Evolutionary conservation across 345 rosid species (phyloP).

Genomic region (Barbarea vulgaris): DNA sequence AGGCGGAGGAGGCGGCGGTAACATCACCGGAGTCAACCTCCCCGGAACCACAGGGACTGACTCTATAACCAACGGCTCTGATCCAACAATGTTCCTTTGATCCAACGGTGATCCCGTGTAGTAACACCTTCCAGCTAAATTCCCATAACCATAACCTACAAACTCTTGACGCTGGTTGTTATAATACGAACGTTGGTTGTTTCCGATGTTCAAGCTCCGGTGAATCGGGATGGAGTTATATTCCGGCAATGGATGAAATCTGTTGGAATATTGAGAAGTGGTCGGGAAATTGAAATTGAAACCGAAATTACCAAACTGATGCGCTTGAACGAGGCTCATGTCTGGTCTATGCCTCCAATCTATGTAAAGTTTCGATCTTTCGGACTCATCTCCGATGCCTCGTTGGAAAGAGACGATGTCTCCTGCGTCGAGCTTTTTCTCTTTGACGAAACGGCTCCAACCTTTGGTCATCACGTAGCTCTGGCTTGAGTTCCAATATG

Average conservation of each 20-base stretch:
- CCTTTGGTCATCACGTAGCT: constrained; percentile 89
- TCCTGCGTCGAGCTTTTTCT: constrained; percentile 76
- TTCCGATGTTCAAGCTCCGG: constrained; percentile 35
- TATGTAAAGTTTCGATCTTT: constrained; percentile 55
- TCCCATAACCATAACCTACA: constrained; percentile 46
- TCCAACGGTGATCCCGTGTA: constrained; percentile 53
- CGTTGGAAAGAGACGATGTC: constrained; percentile 75
- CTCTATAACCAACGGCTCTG: constrained; percentile 58
- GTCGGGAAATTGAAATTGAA: constrained; percentile 47
- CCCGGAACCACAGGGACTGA: constrained; percentile 57
- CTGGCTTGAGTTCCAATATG: constrained; percentile 80
- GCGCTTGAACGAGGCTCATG: constrained; percentile 38
- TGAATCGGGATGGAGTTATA: constrained; percentile 29
- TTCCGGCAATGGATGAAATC: constrained; percentile 49
- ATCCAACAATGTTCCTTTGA: constrained; percentile 37
- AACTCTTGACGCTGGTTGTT: constrained; percentile 42
- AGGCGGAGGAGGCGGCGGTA: constrained; percentile 35
- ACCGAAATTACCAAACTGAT: constrained; percentile 38
- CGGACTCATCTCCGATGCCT: constrained; percentile 53
- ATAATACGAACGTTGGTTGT: constrained; percentile 37
- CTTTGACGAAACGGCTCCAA: constrained; percentile 84
- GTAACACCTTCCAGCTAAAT: constrained; percentile 43
- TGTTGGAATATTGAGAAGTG: constrained; percentile 47
- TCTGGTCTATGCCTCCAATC: constrained; percentile 73
- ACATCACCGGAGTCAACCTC: constrained; percentile 31